Conservation (phyloP, 1,284 basidiomycete genomes). For the Tylopilus sp. region DNA sequence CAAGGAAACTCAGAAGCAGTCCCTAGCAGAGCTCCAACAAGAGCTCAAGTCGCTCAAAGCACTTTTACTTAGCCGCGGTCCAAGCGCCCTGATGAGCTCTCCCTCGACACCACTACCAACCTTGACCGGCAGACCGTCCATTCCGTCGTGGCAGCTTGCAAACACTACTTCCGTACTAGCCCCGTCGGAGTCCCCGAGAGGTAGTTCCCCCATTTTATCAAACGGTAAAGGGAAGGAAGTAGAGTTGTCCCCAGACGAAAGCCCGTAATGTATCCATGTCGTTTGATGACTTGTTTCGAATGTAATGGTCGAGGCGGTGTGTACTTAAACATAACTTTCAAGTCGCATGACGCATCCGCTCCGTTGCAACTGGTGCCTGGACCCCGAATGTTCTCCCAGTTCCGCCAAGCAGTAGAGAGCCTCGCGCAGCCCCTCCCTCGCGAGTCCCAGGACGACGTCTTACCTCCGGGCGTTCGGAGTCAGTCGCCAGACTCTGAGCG, state of each 20-base stretch:
- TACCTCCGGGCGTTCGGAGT: conserved; percentile 26
- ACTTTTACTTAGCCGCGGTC: conserved; percentile 70
- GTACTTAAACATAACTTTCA: not conserved
- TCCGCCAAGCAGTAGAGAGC: conserved; percentile 57
- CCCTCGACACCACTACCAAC: conserved; percentile 48
- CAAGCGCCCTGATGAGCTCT: conserved; percentile 41
- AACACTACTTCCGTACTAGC: conserved; percentile 22
- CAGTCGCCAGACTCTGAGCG: conserved; percentile 37
- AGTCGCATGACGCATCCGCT: not conserved
- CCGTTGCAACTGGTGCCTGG: not conserved
- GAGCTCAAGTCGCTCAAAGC: conserved; percentile 96
- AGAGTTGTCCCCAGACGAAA: conserved; percentile 25
- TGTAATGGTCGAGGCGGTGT: not conserved
- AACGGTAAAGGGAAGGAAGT: conserved; percentile 48
- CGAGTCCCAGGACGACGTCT: conserved; percentile 34
- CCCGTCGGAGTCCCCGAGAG: conserved; percentile 21
- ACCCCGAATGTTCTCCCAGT: conserved; percentile 60
- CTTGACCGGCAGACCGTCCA: conserved; percentile 59
- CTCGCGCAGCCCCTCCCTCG: conserved; percentile 43
- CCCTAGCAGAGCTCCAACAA: conserved; percentile 82
- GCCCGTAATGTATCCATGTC: conserved; percentile 14
- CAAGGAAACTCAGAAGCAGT: conserved; percentile 77
- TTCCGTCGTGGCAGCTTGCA: conserved; percentile 87
- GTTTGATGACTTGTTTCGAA: conserved; percentile 2
- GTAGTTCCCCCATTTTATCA: conserved; percentile 15